Conservation (phyloP, 1,139 yeast genomes). For the Taphrina flavorubra region DNA sequence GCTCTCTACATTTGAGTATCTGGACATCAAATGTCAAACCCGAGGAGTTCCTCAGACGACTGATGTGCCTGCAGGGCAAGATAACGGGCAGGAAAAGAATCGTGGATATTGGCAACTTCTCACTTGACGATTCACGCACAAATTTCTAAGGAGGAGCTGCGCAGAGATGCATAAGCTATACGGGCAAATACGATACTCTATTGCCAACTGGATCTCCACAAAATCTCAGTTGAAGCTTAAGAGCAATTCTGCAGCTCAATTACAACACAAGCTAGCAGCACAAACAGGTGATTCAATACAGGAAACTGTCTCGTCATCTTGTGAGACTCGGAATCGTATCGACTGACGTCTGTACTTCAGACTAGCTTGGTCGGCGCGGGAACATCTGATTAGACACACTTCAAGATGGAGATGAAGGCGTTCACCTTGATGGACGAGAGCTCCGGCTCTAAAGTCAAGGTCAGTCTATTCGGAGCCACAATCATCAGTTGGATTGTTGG, state of each 20-base stretch:
- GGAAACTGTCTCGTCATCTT: not conserved
- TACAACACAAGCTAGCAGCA: not conserved
- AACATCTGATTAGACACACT: not conserved
- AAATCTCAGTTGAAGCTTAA: not conserved
- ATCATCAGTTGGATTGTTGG: conserved; percentile 77
- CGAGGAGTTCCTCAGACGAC: not conserved
- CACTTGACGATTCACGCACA: conserved; percentile 5
- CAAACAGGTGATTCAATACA: not conserved
- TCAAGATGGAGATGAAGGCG: conserved; percentile 35
- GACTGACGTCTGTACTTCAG: no score
- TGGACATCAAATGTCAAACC: not conserved
- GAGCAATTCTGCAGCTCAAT: not conserved
- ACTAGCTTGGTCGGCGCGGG: no score
- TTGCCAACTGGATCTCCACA: not conserved
- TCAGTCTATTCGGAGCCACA: conserved; percentile 88
- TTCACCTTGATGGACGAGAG: conserved; percentile 26
- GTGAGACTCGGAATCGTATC: no score
- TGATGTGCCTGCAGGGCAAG: no score
- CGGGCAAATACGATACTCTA: not conserved
- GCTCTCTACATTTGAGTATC: not conserved
- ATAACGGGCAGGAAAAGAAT: no score
- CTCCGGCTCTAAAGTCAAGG: conserved; percentile 61
- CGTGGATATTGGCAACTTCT: not conserved
- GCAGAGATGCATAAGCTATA: not conserved
- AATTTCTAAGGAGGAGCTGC: conserved; percentile 12